A percentile compares a stretch with the other conserved stretches of the same genome.
phyloP scores from a whole-genome alignment of 2,329 filamentous ascomycete species.

The Talaromyces atroroseus region DNA sequence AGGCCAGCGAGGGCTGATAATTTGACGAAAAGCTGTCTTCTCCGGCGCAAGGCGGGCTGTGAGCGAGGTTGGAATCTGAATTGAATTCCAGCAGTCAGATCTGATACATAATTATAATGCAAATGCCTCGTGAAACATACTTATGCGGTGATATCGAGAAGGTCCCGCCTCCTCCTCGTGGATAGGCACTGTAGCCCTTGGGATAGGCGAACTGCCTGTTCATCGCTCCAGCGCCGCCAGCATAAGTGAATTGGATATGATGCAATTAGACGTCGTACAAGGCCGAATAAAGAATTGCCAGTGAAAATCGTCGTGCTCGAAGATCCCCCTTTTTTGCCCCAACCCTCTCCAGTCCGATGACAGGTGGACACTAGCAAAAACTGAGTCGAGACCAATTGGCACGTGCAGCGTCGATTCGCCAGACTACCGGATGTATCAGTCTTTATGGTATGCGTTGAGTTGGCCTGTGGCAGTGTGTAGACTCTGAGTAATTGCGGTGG shows the following conservation, averaged over 20 bases:
- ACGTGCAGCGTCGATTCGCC: too few relatives aligned
- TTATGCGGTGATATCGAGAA: constrained; percentile 88
- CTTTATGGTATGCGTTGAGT: too few relatives aligned
- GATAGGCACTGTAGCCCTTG: constrained; percentile 68
- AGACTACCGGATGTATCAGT: too few relatives aligned
- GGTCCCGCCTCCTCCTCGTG: constrained; percentile 60
- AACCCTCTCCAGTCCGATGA: not conserved
- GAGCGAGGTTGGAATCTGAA: constrained; percentile 77
- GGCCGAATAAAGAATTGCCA: not conserved
- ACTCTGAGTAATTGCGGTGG: too few relatives aligned
- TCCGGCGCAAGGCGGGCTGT: constrained; percentile 65
- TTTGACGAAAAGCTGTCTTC: constrained; percentile 67
- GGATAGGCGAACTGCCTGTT: constrained; percentile 80
- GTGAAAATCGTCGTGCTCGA: not conserved
- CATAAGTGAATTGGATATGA: constrained; percentile 23
- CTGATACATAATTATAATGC: not conserved
- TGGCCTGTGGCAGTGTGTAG: too few relatives aligned
- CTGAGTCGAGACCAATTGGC: not conserved
- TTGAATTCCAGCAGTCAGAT: not conserved
- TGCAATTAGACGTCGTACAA: not conserved
- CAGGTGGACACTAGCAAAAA: not conserved
- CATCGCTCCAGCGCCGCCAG: constrained; percentile 56
- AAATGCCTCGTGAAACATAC: constrained; percentile 48
- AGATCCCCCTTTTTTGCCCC: not conserved
- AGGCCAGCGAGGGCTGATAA: constrained; percentile 54